Percentiles rank a stretch among this genome's conserved stretches.
phyloP scores from a whole-genome alignment of 1,139 yeast genomes.

The Saccharomycopsis hybrid region DNA sequence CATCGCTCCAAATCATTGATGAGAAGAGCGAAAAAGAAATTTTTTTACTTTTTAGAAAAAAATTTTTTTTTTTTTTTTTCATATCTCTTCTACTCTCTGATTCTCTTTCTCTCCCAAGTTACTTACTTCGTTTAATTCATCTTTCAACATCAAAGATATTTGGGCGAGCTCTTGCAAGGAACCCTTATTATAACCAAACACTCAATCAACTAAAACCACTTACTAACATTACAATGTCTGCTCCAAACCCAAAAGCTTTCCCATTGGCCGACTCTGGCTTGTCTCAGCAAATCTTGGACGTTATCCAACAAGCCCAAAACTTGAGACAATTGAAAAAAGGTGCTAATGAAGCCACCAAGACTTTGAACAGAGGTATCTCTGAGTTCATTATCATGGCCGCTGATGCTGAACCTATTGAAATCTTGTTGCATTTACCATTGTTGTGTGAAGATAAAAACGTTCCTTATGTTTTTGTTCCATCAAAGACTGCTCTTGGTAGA shows the following conservation, averaged over 20 bases:
- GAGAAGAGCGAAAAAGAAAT: too few relatives aligned
- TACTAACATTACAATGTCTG: constrained; percentile 39
- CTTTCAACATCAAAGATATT: background rate
- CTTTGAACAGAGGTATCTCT: constrained; percentile 98
- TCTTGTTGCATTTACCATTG: constrained; percentile 93
- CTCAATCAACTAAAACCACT: background rate
- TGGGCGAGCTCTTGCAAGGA: constrained; percentile 17
- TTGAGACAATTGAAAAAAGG: constrained; percentile 99
- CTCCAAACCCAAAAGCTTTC: constrained; percentile 94
- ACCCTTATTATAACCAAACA: constrained; percentile 5
- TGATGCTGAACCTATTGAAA: constrained; percentile 98
- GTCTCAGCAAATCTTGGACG: constrained; percentile 94
- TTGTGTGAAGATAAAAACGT: constrained; percentile 99
- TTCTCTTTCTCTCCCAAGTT: too few relatives aligned
- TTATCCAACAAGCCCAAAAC: constrained; percentile 96
- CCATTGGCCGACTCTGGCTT: constrained; percentile 96
- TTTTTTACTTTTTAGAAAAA: too few relatives aligned
- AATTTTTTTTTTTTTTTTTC: too few relatives aligned
- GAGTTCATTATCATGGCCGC: constrained; percentile 99
- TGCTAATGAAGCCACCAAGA: constrained; percentile 99
- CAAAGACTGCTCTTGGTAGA: constrained; percentile 98
- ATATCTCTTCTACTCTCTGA: too few relatives aligned
- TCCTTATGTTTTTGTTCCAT: constrained; percentile 97
- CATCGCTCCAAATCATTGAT: too few relatives aligned
- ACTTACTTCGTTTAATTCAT: too few relatives aligned